Base-by-base conservation (phyloP, 257 asterid species). In the Jacaranda copaia region DNA sequence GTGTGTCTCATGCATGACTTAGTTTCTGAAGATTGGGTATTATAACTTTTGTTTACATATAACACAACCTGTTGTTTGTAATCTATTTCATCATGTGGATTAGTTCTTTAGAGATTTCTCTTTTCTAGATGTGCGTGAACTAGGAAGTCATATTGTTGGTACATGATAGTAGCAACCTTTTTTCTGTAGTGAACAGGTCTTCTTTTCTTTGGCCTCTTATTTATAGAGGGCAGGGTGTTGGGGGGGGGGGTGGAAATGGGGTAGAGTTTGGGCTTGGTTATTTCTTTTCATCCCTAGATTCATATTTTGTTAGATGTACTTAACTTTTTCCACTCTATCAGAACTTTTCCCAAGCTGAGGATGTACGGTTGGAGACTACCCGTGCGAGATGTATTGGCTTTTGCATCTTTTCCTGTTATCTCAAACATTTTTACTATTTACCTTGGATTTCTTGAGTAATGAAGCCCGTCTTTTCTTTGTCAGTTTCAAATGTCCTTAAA, bases 401-500 rank as follows among this genome's bases (percentile, higher is more conserved):
- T 81, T 43, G 38, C 68, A 53, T 59, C 62, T 56, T 42, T 53
- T 73, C 40, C n/a, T 73, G 51, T 67, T 56, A 66, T 56, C 55
- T 84, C 59, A 48, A 52, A 48, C n/a, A 25, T 15, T 51, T 25
- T 8, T 39, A 42, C 38, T 43, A 16, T 42, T 71, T 14, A 46
- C 56, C 19, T 20, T 77, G 69, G 58, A 20, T 40, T 66, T 19
- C 11, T 6, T 73, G 70, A 66, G 42, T 59, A 16, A 43, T 59
- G 46, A 63, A 76, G 57, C 49, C 40, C 53, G 32, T 62, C 68
- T 35, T 72, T 76, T 77, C 76, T 43, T 71, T 85, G 62, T 73
- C 92, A 94, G 98, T 92, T 85, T 84, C 97, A 19, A 90, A 80
- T 84, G 85, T 94, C 79, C 93, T 94, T 56, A 94, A 87, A 84